Evolutionary conservation across 768 basidiomycete genomes (phyloP), one percentile per base, ranked within the genome.

Genomic region (Termitomyces eurrhizus): DNA sequence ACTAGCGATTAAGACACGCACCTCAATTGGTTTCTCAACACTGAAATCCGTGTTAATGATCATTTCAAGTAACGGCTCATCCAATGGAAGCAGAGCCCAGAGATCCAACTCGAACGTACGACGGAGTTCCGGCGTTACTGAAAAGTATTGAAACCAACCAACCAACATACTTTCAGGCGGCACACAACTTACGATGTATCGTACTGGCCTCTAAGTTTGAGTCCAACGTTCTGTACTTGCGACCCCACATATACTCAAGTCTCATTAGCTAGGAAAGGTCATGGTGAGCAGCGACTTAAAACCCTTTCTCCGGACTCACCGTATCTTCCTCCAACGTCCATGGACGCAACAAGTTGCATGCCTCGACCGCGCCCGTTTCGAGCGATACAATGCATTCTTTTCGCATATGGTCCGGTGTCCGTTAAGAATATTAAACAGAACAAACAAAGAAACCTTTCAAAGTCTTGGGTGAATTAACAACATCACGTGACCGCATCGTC

Each of bases 81-180:
- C 48, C 8, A 50, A 2, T 1, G 57, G 56, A 57, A 57, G 36
- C 14, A 57, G 48, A 41, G 56, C 56, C 48, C 56, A 57, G 12
- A 57, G 26, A 41, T 21, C 57, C 14, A 36, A 24, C 18, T 50
- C 48, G 29, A 49, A 50, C 33, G 13, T 21, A 39, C 8, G 26
- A 32, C 48, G 29, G 32, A 58, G 37, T n/a, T 58, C 36, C 26
- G 46, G 45, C 16, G 48, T 37, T 13, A 57, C 56, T 57, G 36
- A 18, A 32, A 57, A 56, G 32, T 26, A 45, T 45, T 37, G 41
- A 26, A 16, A 11, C 24, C 55, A 2, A 56, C 8, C 29, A 29
- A 29, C 29, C 29, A 29, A 1, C 18, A 32, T n/a, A 7, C 33
- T 35, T 32, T 9, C 39, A 33, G 29, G 24, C 2, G 11, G 18